Base-by-base conservation (phyloP, 352 stramenopile genomes). In the Poterioochromonas sp. region DNA sequence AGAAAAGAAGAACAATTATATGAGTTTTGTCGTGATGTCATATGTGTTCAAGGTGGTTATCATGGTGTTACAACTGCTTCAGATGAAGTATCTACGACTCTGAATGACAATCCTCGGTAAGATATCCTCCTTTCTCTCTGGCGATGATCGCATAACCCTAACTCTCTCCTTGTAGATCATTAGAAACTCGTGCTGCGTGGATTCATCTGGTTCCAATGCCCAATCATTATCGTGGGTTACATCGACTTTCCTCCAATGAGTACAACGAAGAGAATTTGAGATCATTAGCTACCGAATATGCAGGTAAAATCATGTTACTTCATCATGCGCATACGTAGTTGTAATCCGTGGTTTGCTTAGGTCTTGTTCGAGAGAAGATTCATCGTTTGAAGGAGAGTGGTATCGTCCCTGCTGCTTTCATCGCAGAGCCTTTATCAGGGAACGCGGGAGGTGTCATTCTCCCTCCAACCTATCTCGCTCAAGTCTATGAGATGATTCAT, bases 381-480 rank as follows among this genome's bases (percentile, higher is more conserved):
- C 5, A 37, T 11, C 5, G 26, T 32, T 68, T 68, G 29, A 35
- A 29, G 5, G 58, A 32, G 58, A 32, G 34, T 29, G 29, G 26
- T 39, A 32, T 11, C 34, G 12, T 26, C 29, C 58, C 58, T 8
- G n/a, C 20, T 43, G 63, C 35, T 12, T 73, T 73, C 35, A 73
- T 73, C 12, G 63, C 63, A 1, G 63, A 73, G 37, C 63, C 63
- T 26, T 29, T 73, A 5, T 73, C 63, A 15, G 63, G 63, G 18
- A 73, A 73, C 32, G 63, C 63, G 3, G 63, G 63, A 12, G 63
- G 63, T 35, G 60, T 77, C 18, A 65, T 92, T 26, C 84, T 86
- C 49, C 87, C 88, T 5, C 39, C 69, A 58, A 82, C 82, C 0
- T 93, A 91, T 80, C 74, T 94, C 40, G 34, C 34, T 32, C 73